Evolutionary conservation across 75 land plant species (phyloP).

Genomic region (Adiantum capillusveneris): DNA sequence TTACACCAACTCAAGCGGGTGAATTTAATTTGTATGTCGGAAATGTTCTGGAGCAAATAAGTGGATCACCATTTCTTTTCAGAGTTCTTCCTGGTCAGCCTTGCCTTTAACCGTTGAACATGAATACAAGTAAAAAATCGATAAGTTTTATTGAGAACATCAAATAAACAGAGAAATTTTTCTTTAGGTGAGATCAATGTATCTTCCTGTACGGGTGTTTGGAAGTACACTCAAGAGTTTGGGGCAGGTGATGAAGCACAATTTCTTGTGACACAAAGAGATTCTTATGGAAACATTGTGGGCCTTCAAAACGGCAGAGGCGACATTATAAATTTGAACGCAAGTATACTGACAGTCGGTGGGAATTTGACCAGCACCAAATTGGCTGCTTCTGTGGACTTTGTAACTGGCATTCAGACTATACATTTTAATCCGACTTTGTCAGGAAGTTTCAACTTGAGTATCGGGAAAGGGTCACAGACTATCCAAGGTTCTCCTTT

Average conservation of each 20-base stretch:
- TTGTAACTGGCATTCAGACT: constrained; percentile 3
- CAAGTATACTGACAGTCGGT: not conserved
- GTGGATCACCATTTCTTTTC: constrained; percentile 1
- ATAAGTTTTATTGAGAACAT: too few relatives aligned
- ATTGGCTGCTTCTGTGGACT: not conserved
- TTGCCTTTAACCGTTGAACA: too few relatives aligned
- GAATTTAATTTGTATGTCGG: constrained; percentile 2
- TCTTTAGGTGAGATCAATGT: not conserved
- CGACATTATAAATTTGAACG: not conserved
- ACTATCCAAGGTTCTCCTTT: not conserved
- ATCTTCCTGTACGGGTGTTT: not conserved
- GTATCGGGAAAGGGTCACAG: not conserved
- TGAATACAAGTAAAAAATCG: too few relatives aligned
- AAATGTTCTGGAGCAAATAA: not conserved
- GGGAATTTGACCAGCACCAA: not conserved
- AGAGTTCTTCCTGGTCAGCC: not conserved
- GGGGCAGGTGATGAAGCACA: not conserved
- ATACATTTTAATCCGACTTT: not conserved
- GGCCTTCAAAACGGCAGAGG: not conserved
- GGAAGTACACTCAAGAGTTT: not conserved
- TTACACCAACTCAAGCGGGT: not conserved
- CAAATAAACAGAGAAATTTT: too few relatives aligned
- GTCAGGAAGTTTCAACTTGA: not conserved
- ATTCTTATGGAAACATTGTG: constrained; percentile 1
- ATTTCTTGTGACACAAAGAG: constrained; percentile 5